A percentile compares a stretch with the other conserved stretches of the same genome.
These are phyloP conservation scores for Ogataea polymorpha DNA, from an alignment of 805 yeast species.

Conservation along the genomic window DNA sequence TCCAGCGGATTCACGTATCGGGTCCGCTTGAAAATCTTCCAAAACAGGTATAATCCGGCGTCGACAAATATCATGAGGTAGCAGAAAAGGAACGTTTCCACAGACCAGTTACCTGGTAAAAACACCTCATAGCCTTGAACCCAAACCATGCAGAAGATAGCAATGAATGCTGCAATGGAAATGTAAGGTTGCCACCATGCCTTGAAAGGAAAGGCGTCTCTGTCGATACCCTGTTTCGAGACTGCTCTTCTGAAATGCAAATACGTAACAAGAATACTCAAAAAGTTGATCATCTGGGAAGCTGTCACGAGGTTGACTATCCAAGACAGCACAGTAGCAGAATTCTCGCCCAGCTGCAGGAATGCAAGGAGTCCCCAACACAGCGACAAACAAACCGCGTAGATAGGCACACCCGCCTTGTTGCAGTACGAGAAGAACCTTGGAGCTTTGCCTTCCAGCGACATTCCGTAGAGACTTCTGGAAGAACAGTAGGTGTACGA, in stretches of 20 bases:
- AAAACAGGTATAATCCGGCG: slow-evolving; percentile 43
- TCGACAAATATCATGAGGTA: slow-evolving; percentile 69
- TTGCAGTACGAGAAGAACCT: slow-evolving; percentile 41
- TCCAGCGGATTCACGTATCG: slow-evolving; percentile 43
- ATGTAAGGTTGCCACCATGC: slow-evolving; percentile 61
- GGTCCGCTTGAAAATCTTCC: slow-evolving; percentile 52
- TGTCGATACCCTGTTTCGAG: slow-evolving; percentile 48
- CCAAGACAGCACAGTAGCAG: slow-evolving; percentile 69
- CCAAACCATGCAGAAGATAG: slow-evolving; percentile 50
- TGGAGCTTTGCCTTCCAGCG: slow-evolving; percentile 47
- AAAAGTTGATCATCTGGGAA: slow-evolving; percentile 62
- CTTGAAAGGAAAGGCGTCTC: slow-evolving; percentile 44
- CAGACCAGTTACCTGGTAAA: slow-evolving; percentile 62
- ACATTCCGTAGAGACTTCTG: slow-evolving; percentile 46
- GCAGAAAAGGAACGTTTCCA: slow-evolving; percentile 59
- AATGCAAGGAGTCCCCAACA: slow-evolving; percentile 45
- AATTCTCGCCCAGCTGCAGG: slow-evolving; percentile 49
- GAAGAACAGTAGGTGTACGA: slow-evolving; percentile 47
- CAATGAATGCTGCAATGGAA: slow-evolving; percentile 45
- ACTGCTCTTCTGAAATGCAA: slow-evolving; percentile 61
- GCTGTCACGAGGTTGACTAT: slow-evolving; percentile 68
- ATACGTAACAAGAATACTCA: slow-evolving; percentile 55
- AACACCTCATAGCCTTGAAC: slow-evolving; percentile 71
- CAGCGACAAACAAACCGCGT: slow-evolving; percentile 40
- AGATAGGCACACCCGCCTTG: slow-evolving; percentile 45